These are phyloP conservation scores for Mortierella alpina DNA, from an alignment of 192 early-diverging fungal genomes.

Conservation along the genomic window DNA sequence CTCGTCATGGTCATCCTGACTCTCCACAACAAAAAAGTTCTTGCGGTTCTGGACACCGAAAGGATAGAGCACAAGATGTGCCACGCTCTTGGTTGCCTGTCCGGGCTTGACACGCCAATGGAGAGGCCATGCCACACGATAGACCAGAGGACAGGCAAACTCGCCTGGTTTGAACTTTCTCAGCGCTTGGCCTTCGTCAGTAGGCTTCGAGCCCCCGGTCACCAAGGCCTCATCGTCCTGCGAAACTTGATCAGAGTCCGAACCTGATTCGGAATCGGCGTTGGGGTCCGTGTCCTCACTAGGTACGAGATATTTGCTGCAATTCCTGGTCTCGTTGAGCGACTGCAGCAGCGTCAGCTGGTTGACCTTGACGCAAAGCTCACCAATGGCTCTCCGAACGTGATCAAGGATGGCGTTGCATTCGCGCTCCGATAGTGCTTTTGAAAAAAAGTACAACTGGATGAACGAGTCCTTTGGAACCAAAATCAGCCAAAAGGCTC, in stretches of 20 bases:
- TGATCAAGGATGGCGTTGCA: slow-evolving; percentile 65
- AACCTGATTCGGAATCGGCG: slow-evolving; percentile 38
- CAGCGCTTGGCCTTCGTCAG: slow-evolving; percentile 23
- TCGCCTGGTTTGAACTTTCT: slow-evolving; percentile 68
- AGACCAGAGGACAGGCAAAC: slow-evolving; percentile 78
- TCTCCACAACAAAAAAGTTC: slow-evolving; percentile 77
- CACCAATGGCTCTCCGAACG: slow-evolving; percentile 63
- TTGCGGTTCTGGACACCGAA: slow-evolving; percentile 79
- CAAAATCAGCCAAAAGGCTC: slow-evolving; percentile 75
- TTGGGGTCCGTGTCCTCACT: slow-evolving; percentile 25
- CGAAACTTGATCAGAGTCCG: slow-evolving; percentile 61
- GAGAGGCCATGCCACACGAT: slow-evolving; percentile 70
- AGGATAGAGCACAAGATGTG: slow-evolving; percentile 62
- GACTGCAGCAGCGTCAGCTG: slow-evolving; percentile 68
- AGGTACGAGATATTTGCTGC: slow-evolving; percentile 63
- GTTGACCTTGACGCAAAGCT: slow-evolving; percentile 76
- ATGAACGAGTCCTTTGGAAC: slow-evolving; percentile 62
- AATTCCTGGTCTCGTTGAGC: slow-evolving; percentile 69
- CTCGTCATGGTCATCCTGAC: slow-evolving; percentile 68
- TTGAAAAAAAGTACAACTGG: slow-evolving; percentile 79
- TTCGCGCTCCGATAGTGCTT: slow-evolving; percentile 60
- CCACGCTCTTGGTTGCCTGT: slow-evolving; percentile 69
- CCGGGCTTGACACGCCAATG: slow-evolving; percentile 80
- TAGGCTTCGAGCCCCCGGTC: slow-evolving; percentile 21
- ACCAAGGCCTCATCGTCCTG: slow-evolving; percentile 66